Base-by-base conservation (phyloP, 768 basidiomycete genomes). In the Russula foetens region DNA sequence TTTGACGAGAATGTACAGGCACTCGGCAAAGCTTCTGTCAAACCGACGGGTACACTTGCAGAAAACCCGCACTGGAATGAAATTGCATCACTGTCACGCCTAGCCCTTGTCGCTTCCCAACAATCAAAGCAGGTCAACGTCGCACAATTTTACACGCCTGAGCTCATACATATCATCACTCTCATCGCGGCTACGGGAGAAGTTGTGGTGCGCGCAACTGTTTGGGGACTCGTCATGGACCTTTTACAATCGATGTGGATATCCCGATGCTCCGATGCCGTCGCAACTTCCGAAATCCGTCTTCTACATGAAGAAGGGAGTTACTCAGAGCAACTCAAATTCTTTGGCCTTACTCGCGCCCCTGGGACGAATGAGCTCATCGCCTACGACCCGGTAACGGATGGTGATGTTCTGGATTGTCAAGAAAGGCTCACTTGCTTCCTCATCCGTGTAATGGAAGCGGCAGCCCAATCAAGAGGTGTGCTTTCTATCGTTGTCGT, bases 201-300 rank as follows among this genome's bases (percentile, higher is more conserved):
- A 7, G 73, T 84, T 0, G 73, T 84, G 14, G 83, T 93, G 51
- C 84, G 93, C 24, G 87, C 86, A 63, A 86, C 90, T 4, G 82
- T 91, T 43, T 92, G 90, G 68, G 92, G 89, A 9, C 80, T 90
- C 39, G 73, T 91, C 62, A 80, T 92, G 72, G 93, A 93, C 71
- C 78, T 92, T 38, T 73, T 95, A 19, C 93, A 95, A 64, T 82
- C 87, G 0, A 72, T 95, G 15, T 85, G 84, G 72, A 73, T 83
- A 50, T 73, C 80, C 17, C 77, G 80, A 44, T 74, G 79, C 19
- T 84, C 87, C 31, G 86, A 89, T 43, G 70, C 81, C 5, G 75
- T 76, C 28, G 79, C 70, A 1, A 67, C 79, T 14, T 75, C 85
- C 1, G 82, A 84, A 43, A 73, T 95, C 23, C 78, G 82, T 53